phyloP scores from a whole-genome alignment of 2,329 filamentous ascomycete species.

The Botryosphaeria dothidea region DNA sequence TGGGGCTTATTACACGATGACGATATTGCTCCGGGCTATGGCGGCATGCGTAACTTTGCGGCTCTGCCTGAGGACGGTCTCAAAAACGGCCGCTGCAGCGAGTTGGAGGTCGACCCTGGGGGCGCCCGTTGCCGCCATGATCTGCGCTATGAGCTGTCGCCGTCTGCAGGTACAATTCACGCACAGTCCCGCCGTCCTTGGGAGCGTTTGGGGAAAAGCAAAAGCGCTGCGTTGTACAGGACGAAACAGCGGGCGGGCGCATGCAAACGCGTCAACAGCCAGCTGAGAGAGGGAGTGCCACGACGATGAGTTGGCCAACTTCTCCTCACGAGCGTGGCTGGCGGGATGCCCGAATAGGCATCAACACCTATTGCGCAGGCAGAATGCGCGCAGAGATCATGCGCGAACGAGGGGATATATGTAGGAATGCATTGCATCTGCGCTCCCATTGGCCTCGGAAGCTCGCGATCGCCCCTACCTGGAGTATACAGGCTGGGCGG shows the following conservation, averaged over 20 bases:
- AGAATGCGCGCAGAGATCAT: background rate
- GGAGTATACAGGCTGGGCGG: background rate
- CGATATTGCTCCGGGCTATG: conserved; percentile 11
- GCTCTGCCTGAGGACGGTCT: background rate
- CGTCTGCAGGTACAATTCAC: conserved; percentile 16
- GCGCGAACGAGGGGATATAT: conserved; percentile 2
- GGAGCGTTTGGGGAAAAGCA: background rate
- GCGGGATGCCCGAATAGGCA: conserved; percentile 4
- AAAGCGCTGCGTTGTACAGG: conserved; percentile 2
- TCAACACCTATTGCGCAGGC: background rate
- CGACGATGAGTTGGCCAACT: conserved; percentile 5
- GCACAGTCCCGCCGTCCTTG: background rate
- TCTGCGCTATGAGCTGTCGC: conserved; percentile 9
- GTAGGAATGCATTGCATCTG: background rate
- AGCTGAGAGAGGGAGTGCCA: background rate
- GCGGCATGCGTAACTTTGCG: background rate
- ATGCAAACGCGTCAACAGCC: background rate
- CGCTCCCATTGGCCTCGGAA: background rate
- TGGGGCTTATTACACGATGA: conserved; percentile 4
- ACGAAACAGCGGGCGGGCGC: background rate
- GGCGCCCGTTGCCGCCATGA: background rate
- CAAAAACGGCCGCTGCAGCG: background rate
- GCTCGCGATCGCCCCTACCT: background rate
- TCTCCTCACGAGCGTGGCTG: conserved; percentile 9
- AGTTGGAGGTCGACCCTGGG: background rate